phyloP scores from a whole-genome alignment of 495 filamentous ascomycete genomes.

The Trichoderma gamsii region DNA sequence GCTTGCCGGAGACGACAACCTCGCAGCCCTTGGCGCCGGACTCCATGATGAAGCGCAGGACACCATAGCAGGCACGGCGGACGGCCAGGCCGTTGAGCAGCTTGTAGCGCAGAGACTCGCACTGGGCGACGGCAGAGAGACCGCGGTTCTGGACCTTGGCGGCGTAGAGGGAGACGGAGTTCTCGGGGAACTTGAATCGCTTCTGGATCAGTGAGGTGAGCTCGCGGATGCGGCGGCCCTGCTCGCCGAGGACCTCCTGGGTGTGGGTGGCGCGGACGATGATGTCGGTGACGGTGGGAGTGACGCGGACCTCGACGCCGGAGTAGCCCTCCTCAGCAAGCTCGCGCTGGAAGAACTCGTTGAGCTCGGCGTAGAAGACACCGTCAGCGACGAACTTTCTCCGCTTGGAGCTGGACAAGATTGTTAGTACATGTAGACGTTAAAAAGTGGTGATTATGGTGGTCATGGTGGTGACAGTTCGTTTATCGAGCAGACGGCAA shows the following conservation, averaged over 20 bases:
- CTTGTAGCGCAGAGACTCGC: conserved; percentile 99
- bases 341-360: conserved; percentile 99
- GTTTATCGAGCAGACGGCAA: background rate
- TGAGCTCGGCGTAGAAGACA: conserved; percentile 99
- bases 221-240: conserved; percentile 98
- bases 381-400: conserved; percentile 99
- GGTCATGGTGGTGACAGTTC: background rate
- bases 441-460: background rate
- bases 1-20: conserved; percentile 98
- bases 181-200: conserved; percentile 99
- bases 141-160: conserved; percentile 99
- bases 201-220: conserved; percentile 99
- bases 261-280: conserved; percentile 99
- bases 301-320: conserved; percentile 98
- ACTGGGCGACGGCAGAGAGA: conserved; percentile 98
- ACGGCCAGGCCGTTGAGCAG: conserved; percentile 98
- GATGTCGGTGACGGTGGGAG: conserved; percentile 99
- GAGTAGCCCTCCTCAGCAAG: conserved; percentile 99
- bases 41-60: conserved; percentile 99
- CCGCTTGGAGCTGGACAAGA: conserved; percentile 73
- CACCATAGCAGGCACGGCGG: conserved; percentile 97
- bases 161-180: conserved; percentile 98
- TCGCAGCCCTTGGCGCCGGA: conserved; percentile 98
- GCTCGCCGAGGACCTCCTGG: conserved; percentile 98
- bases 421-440: background rate